Evolutionary conservation across 495 filamentous ascomycete genomes (phyloP).

Genomic region (Penicillium taxi): DNA sequence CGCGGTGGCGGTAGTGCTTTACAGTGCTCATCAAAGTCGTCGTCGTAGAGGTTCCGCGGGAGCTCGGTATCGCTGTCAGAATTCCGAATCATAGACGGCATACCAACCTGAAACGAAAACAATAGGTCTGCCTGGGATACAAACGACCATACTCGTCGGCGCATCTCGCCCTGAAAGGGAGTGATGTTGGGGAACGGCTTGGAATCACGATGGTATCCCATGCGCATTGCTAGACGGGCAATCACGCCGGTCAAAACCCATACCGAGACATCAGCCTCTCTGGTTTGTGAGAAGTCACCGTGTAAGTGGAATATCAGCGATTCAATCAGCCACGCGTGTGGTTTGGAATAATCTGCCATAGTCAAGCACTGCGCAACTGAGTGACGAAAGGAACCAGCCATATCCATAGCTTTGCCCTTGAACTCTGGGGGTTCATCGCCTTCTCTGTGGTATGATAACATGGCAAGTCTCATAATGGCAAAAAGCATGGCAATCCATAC

Average conservation of each 20-base stretch:
- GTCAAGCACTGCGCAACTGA: slow-evolving; percentile 83
- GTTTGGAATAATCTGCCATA: slow-evolving; percentile 83
- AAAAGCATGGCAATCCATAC: slow-evolving; percentile 90
- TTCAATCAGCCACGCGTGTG: slow-evolving; percentile 79
- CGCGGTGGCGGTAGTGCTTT: slow-evolving; percentile 68
- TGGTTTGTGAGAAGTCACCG: slow-evolving; percentile 68
- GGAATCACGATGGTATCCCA: slow-evolving; percentile 92
- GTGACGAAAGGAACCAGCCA: slow-evolving; percentile 70
- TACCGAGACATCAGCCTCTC: slow-evolving; percentile 71
- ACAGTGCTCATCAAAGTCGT: slow-evolving; percentile 78
- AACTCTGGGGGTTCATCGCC: slow-evolving; percentile 89
- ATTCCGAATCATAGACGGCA: slow-evolving; percentile 81
- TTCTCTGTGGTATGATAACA: slow-evolving; percentile 83
- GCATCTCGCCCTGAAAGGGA: slow-evolving; percentile 86
- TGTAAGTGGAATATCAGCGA: slow-evolving; percentile 78
- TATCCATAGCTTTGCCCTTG: slow-evolving; percentile 57
- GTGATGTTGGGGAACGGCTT: slow-evolving; percentile 74
- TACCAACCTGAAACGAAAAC: slow-evolving; percentile 83
- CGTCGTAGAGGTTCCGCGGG: slow-evolving; percentile 87
- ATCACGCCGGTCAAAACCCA: slow-evolving; percentile 79
- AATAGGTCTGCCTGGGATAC: slow-evolving; percentile 73
- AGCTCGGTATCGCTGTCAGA: slow-evolving; percentile 78
- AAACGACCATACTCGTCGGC: slow-evolving; percentile 80
- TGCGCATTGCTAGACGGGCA: slow-evolving; percentile 78
- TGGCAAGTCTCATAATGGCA: slow-evolving; percentile 78